Conservation (phyloP, 345 rosid species). For the thale cress (Arabidopsis thaliana) region DNA sequence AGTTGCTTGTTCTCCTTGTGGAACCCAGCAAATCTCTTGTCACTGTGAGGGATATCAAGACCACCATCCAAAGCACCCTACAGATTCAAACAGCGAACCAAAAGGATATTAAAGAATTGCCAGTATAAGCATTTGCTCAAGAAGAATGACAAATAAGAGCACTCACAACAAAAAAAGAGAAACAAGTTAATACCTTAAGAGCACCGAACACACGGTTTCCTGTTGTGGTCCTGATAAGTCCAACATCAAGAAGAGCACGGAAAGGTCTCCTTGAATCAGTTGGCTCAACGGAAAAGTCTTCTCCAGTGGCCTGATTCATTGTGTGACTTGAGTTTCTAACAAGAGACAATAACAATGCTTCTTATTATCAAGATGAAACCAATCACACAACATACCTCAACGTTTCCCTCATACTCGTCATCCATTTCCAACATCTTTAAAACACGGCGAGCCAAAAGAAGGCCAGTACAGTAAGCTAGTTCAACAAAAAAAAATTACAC, state of each 20-base stretch:
- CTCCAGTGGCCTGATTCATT: slow-evolving; percentile 61
- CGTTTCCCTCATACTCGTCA: slow-evolving; percentile 66
- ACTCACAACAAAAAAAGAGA: background rate
- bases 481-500: background rate
- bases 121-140: background rate
- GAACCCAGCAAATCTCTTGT: slow-evolving; percentile 78
- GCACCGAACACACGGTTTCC: slow-evolving; percentile 84
- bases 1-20: slow-evolving; percentile 66
- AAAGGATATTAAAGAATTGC: background rate
- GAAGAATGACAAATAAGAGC: background rate
- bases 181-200: slow-evolving; percentile 55
- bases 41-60: slow-evolving; percentile 79
- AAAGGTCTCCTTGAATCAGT: slow-evolving; percentile 75
- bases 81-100: background rate
- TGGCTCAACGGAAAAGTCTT: slow-evolving; percentile 75
- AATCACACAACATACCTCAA: slow-evolving; percentile 50
- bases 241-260: slow-evolving; percentile 86
- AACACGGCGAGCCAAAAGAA: slow-evolving; percentile 76
- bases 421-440: slow-evolving; percentile 73
- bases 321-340: background rate
- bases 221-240: slow-evolving; percentile 72
- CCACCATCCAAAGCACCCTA: slow-evolving; percentile 84
- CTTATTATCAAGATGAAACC: background rate
- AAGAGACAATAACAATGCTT: too few species aligned
- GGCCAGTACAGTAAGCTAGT: slow-evolving; percentile 75